Percentiles rank a stretch among this genome's conserved stretches.
These are phyloP conservation scores for Neltuma alba DNA, from an alignment of 306 rosid genomes.

Conservation along the genomic window DNA sequence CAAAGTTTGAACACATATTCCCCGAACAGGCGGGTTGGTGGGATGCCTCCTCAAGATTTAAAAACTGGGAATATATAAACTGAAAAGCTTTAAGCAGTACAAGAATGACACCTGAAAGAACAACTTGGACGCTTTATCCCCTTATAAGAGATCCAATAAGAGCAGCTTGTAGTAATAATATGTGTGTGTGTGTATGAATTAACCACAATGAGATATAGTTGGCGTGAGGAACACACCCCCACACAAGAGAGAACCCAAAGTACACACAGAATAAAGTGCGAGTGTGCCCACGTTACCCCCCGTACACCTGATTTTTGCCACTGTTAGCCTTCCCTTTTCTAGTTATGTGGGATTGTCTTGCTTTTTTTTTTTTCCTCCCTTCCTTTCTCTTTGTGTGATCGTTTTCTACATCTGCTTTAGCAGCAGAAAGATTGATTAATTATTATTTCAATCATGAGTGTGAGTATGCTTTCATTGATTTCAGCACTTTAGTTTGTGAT, in stretches of 20 bases:
- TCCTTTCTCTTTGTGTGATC: not conserved
- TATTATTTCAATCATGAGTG: constrained; percentile 36
- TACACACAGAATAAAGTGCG: constrained; percentile 44
- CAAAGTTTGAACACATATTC: constrained; percentile 28
- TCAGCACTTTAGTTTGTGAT: constrained; percentile 13
- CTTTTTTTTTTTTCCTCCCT: not conserved
- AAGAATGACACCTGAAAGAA: constrained; percentile 38
- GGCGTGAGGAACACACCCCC: constrained; percentile 46
- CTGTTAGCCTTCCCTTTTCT: constrained; percentile 13
- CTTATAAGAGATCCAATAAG: not conserved
- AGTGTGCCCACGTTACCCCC: constrained; percentile 38
- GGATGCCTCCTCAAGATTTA: constrained; percentile 1
- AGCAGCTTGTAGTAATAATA: not conserved
- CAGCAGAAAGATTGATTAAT: not conserved
- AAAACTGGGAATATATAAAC: constrained; percentile 27
- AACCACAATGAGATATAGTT: constrained; percentile 3
- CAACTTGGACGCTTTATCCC: constrained; percentile 18
- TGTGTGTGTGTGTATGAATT: not conserved
- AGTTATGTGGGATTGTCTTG: constrained; percentile 17
- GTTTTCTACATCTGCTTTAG: constrained; percentile 19
- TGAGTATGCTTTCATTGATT: constrained; percentile 16
- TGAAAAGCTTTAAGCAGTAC: constrained; percentile 25
- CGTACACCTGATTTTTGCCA: not conserved
- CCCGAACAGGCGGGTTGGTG: constrained; percentile 19
- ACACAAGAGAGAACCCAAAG: constrained; percentile 31